These are phyloP conservation scores for Pythium coloratum DNA, from an alignment of 352 stramenopile species.

Conservation along the genomic window DNA sequence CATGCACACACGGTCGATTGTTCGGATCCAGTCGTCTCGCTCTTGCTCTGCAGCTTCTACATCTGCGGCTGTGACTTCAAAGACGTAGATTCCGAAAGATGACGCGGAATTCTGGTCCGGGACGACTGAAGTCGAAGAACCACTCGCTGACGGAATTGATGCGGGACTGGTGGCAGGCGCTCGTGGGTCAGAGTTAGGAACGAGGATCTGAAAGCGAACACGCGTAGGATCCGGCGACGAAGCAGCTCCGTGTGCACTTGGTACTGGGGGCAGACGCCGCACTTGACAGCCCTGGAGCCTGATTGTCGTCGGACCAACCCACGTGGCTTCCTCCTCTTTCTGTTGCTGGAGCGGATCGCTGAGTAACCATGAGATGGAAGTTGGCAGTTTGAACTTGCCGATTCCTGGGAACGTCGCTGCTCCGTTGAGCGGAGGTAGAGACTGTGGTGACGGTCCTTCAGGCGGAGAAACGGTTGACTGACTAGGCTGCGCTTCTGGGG, in stretches of 20 bases:
- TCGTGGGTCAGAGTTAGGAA: conserved; percentile 12
- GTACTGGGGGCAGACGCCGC: conserved; percentile 27
- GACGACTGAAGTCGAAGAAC: background rate
- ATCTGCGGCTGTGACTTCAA: conserved; percentile 13
- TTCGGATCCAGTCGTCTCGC: conserved; percentile 18
- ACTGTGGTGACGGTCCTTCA: background rate
- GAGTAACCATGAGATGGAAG: conserved; percentile 56
- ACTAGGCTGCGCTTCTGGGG: background rate
- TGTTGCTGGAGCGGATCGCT: conserved; percentile 40
- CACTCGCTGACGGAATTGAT: background rate
- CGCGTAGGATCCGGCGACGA: background rate
- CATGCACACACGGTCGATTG: conserved; percentile 25
- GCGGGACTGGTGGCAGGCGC: background rate
- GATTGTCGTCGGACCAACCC: conserved; percentile 27
- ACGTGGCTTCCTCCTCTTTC: conserved; percentile 9
- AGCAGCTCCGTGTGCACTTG: too few species aligned
- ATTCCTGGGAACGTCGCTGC: conserved; percentile 22
- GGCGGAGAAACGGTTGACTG: background rate
- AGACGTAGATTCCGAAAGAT: conserved; percentile 21
- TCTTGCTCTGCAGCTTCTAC: background rate
- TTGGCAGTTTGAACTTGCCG: conserved; percentile 43
- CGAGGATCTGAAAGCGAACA: conserved; percentile 25
- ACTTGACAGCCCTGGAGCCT: conserved; percentile 56
- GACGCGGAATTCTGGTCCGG: background rate
- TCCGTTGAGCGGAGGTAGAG: background rate